A percentile compares a stretch with the other conserved stretches of the same genome.
These are phyloP conservation scores for Mucor irregularis DNA, from an alignment of 371 early-diverging fungal genomes.

Conservation along the genomic window DNA sequence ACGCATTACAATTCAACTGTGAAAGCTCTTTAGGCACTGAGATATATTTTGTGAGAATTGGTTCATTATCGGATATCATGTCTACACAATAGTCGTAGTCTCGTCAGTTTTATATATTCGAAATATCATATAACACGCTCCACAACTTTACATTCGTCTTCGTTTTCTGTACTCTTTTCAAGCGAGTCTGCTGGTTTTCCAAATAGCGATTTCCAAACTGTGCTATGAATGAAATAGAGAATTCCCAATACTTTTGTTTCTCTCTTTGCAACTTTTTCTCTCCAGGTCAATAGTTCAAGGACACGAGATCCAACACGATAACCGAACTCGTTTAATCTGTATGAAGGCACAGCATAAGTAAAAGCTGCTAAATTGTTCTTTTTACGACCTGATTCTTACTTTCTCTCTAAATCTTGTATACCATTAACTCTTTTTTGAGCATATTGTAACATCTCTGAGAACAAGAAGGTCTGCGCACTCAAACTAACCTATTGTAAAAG, in stretches of 20 bases:
- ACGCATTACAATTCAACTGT: conserved; percentile 89
- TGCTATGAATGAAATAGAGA: conserved; percentile 88
- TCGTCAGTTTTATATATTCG: background rate
- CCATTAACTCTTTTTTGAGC: conserved; percentile 92
- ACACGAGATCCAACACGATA: conserved; percentile 89
- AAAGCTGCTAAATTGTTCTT: background rate
- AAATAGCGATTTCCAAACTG: conserved; percentile 91
- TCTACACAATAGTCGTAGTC: conserved; percentile 48
- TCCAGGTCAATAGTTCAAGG: conserved; percentile 83
- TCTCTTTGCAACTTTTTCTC: conserved; percentile 85
- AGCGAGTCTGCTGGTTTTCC: conserved; percentile 94
- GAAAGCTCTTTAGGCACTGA: conserved; percentile 92
- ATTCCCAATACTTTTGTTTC: conserved; percentile 86
- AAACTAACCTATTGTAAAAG: conserved; percentile 67
- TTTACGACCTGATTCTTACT: conserved; percentile 41
- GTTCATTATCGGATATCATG: conserved; percentile 97
- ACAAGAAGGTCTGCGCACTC: conserved; percentile 86
- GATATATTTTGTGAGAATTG: conserved; percentile 82
- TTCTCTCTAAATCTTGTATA: conserved; percentile 93
- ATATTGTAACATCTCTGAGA: conserved; percentile 94
- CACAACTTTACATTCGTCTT: conserved; percentile 83
- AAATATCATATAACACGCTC: background rate
- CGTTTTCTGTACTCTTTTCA: conserved; percentile 91
- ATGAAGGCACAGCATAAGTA: no score
- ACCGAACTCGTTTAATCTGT: conserved; percentile 87